Evolutionary conservation across 257 asterid species (phyloP).

Genomic region (Scutellaria minor): DNA sequence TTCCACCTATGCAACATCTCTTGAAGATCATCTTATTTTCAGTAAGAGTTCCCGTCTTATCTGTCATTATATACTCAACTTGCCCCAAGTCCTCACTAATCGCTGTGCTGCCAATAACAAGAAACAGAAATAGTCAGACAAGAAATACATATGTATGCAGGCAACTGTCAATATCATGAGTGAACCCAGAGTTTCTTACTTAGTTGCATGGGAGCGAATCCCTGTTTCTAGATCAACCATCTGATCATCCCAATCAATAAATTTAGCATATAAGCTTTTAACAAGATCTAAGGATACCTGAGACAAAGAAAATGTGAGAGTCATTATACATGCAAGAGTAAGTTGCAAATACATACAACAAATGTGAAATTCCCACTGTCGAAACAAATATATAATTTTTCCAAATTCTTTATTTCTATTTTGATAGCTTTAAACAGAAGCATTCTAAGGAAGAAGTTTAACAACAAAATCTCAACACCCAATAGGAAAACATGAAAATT

Average conservation of each 20-base stretch:
- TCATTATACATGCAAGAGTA: slow-evolving; percentile 14
- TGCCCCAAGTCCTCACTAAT: slow-evolving; percentile 99
- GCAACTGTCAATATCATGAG: slow-evolving; percentile 29
- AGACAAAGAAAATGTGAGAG: slow-evolving; percentile 33
- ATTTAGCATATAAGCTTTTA: slow-evolving; percentile 93
- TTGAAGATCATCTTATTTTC: slow-evolving; percentile 95
- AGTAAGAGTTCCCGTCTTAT: slow-evolving; percentile 98
- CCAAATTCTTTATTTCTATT: slow-evolving; percentile 10
- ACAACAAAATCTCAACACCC: not conserved
- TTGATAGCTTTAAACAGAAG: slow-evolving; percentile 19
- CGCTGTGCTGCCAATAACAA: slow-evolving; percentile 86
- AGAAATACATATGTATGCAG: slow-evolving; percentile 24
- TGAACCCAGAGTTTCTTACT: slow-evolving; percentile 59
- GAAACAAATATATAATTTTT: not conserved
- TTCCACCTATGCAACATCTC: slow-evolving; percentile 86
- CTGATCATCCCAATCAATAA: slow-evolving; percentile 94
- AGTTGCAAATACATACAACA: slow-evolving; percentile 28
- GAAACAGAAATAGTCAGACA: slow-evolving; percentile 38
- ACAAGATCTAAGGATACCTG: slow-evolving; percentile 98
- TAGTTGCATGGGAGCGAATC: slow-evolving; percentile 77
- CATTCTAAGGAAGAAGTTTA: slow-evolving; percentile 10
- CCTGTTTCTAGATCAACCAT: slow-evolving; percentile 93
- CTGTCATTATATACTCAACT: slow-evolving; percentile 98
- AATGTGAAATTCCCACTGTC: slow-evolving; percentile 11
- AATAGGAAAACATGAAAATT: slow-evolving; percentile 24